Base-by-base conservation (phyloP, 2,329 filamentous ascomycete species). In the Apiospora malaysiana region DNA sequence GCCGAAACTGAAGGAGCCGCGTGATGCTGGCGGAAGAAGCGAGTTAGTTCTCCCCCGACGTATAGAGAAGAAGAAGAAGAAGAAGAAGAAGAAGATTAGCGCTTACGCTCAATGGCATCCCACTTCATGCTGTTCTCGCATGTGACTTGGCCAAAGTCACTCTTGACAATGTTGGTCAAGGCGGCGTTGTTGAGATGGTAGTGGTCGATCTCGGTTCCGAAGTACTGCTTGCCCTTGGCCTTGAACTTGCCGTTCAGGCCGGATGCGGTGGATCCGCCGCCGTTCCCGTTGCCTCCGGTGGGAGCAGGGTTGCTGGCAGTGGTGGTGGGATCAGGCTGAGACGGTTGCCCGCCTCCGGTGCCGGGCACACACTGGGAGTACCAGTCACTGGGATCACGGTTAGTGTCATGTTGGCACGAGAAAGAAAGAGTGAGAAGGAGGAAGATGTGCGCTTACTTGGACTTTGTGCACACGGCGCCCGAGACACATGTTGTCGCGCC, bases 91-190 rank as follows among this genome's bases (percentile, higher is more conserved):
- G 40, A 27, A 10, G 4, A 2, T 23, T 18, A 32, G 16, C 5
- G 47, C 43, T 21, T 18, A 46, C 66, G 66, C 66, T 68, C 66
- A 8, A n/a, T 47, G 23, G 66, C 66, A 47, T 68, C 66, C 66
- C 66, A 68, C 43, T 68, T 68, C 66, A 68, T 68, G 43, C 66
- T 68, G 66, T 68, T 68, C 43, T 68, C 66, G 66, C 32, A 37
- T 9, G 66, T 68, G 16, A 68, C 32, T n/a, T 68, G 66, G 42
- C 66, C 66, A 47, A 68, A 68, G 25, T 47, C 25, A 25, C 37
- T 45, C 25, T 47, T 45, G 43, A 47, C 66, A 9, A 68, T 68
- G 66, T 32, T 68, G 43, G 43, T 76, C 32, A 86, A 59, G 0
- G 79, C 79, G 25, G 16, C 23, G 66, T 68, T 68, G 66, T 68